Base-by-base conservation (phyloP, 202 grass and related monocot genomes). In the Tripidium arundinaceum region DNA sequence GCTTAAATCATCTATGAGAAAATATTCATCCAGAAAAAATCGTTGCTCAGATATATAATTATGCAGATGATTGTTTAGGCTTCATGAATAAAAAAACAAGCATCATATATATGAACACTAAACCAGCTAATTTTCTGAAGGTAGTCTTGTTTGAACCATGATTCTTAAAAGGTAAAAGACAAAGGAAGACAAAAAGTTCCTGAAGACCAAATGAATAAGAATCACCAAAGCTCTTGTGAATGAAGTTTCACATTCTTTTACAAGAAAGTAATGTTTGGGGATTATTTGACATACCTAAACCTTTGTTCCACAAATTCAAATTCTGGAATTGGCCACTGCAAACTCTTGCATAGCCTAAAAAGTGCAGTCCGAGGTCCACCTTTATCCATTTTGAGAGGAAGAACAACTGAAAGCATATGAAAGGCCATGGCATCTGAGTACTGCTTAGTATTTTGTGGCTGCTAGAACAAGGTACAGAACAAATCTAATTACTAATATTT, bases 341-440 rank as follows among this genome's bases (percentile, higher is more conserved):
- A 78, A 52, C 65, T 94, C 89, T 91, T 98, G 86, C 94, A 98
- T 40, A 98, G 83, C 65, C 87, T 78, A 89, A 94, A 92, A 61
- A 98, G 84, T 76, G 87, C 89, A 68, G 58, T 87, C 69, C 94
- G 86, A 18, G 91, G 89, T 40, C 88, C 91, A 80, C 90, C 94
- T 92, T 94, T 97, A 54, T 91, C 80, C 89, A 83, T 90, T 87
- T 90, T 94, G 46, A 98, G 82, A 61, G 65, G 61, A 81, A 93
- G 75, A 81, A 84, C 29, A 64, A 86, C 92, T 94, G 83, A 62
- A 58, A 77, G 57, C 6, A 78, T 72, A 81, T 55, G 41, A 84
- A 49, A 63, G 19, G 28, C 8, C 68, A 54, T 27, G 31, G 22
- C 61, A 83, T 42, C 12, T 74, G 25, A 70, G 63, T 54, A 58